phyloP scores from a whole-genome alignment of 176 grass and related monocot species.

The Oryza australiensis region DNA sequence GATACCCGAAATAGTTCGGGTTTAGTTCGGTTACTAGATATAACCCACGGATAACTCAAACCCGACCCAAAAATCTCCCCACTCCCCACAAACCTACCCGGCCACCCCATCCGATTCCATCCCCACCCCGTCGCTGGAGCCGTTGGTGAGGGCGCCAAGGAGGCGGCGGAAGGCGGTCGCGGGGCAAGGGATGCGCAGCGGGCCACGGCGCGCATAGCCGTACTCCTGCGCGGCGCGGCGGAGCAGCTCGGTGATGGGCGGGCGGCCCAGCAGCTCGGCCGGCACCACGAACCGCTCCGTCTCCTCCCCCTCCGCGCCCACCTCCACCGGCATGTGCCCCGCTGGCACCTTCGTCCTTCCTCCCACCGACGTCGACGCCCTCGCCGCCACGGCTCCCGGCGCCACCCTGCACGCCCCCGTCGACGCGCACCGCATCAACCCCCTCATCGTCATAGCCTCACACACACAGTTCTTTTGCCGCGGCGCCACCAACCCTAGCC shows the following conservation, averaged over 20 bases:
- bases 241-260: constrained; percentile 74
- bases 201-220: constrained; percentile 74
- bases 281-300: constrained; percentile 78
- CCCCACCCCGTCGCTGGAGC: neutral
- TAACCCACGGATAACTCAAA: no score
- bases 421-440: constrained; percentile 47
- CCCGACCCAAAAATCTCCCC: no score
- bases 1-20: no score
- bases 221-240: constrained; percentile 76
- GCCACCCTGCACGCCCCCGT: constrained; percentile 48
- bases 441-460: constrained; percentile 45
- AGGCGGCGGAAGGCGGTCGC: constrained; percentile 64
- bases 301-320: constrained; percentile 78
- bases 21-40: no score
- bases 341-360: constrained; percentile 56
- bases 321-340: constrained; percentile 84
- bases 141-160: constrained; percentile 43
- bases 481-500: no score
- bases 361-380: no score
- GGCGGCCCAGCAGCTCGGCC: constrained; percentile 70
- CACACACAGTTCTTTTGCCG: no score
- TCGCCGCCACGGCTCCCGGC: constrained; percentile 14
- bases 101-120: no score
- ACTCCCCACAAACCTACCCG: no score
- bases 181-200: constrained; percentile 81